Evolutionary conservation across 1,139 yeast species (phyloP).

Genomic region (Hanseniaspora gamundiae): DNA sequence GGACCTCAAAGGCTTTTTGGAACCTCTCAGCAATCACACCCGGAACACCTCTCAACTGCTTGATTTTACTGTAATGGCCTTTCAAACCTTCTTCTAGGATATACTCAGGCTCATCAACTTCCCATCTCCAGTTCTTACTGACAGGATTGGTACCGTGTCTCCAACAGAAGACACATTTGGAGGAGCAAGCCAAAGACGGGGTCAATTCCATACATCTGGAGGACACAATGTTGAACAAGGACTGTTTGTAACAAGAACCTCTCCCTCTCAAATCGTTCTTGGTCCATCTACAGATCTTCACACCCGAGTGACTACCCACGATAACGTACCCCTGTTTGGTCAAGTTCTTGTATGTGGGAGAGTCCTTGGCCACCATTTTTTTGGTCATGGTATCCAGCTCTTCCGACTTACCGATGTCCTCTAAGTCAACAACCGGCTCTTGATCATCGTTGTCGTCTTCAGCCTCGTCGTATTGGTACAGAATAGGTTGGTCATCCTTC

Average conservation of each 20-base stretch:
- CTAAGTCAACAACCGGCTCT: conserved; percentile 55
- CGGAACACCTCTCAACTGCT: conserved; percentile 92
- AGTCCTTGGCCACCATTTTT: conserved; percentile 81
- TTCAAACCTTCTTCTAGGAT: conserved; percentile 75
- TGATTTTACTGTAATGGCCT: conserved; percentile 84
- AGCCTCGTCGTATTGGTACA: conserved; percentile 38
- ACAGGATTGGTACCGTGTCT: conserved; percentile 96
- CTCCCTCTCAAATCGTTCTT: conserved; percentile 88
- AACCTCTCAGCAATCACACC: conserved; percentile 85
- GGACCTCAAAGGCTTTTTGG: conserved; percentile 78
- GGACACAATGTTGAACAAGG: conserved; percentile 80
- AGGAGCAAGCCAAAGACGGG: conserved; percentile 86
- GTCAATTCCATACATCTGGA: conserved; percentile 96
- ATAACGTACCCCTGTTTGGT: conserved; percentile 90
- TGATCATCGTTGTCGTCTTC: conserved; percentile 36
- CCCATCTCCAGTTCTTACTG: conserved; percentile 95
- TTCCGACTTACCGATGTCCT: conserved; percentile 63
- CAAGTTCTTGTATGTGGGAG: conserved; percentile 79
- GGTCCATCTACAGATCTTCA: conserved; percentile 92
- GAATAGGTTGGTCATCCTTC: conserved; percentile 54
- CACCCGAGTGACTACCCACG: conserved; percentile 93
- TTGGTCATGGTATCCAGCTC: conserved; percentile 28
- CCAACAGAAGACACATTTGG: conserved; percentile 96
- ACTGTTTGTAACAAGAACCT: conserved; percentile 88
- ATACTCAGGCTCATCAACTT: conserved; percentile 76